These are phyloP conservation scores for Achaetomiella virescens DNA, from an alignment of 495 filamentous ascomycete species.

Conservation along the genomic window DNA sequence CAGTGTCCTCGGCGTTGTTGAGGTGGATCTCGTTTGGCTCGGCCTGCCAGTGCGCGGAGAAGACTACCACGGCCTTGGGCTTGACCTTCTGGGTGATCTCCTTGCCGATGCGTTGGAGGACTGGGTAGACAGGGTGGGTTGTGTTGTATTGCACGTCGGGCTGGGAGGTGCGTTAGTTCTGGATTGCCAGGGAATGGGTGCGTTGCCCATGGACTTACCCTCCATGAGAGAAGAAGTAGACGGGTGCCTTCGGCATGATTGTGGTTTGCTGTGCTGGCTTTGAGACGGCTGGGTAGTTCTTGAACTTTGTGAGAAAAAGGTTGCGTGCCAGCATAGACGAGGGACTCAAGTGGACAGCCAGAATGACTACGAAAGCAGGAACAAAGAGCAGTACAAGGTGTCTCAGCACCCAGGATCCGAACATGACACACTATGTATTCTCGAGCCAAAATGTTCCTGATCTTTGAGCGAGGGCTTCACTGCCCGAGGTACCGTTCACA, in stretches of 20 bases:
- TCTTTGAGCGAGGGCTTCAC: too few relatives aligned
- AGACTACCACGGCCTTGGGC: constrained; percentile 76
- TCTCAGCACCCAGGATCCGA: constrained; percentile 3
- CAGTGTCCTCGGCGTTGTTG: constrained; percentile 62
- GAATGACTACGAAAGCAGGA: constrained; percentile 6
- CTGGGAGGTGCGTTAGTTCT: constrained; percentile 32
- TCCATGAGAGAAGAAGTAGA: constrained; percentile 77
- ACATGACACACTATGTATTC: background rate
- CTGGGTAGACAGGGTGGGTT: constrained; percentile 66
- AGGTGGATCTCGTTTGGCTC: constrained; percentile 55
- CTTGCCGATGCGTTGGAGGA: constrained; percentile 60
- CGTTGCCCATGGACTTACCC: constrained; percentile 48
- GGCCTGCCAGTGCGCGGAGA: constrained; percentile 83
- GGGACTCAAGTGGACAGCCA: constrained; percentile 12
- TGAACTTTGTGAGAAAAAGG: constrained; percentile 7
- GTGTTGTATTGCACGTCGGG: constrained; percentile 69
- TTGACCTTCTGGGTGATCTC: constrained; percentile 79
- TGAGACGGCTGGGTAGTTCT: background rate
- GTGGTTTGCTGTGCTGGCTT: constrained; percentile 12
- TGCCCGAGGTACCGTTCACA: too few relatives aligned
- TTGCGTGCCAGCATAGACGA: background rate
- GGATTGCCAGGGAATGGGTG: background rate
- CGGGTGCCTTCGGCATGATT: constrained; percentile 43
- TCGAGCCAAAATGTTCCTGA: too few relatives aligned
- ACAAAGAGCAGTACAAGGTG: constrained; percentile 5